Base-by-base conservation (phyloP, 495 filamentous ascomycete species). In the Xylaria flabelliformis region DNA sequence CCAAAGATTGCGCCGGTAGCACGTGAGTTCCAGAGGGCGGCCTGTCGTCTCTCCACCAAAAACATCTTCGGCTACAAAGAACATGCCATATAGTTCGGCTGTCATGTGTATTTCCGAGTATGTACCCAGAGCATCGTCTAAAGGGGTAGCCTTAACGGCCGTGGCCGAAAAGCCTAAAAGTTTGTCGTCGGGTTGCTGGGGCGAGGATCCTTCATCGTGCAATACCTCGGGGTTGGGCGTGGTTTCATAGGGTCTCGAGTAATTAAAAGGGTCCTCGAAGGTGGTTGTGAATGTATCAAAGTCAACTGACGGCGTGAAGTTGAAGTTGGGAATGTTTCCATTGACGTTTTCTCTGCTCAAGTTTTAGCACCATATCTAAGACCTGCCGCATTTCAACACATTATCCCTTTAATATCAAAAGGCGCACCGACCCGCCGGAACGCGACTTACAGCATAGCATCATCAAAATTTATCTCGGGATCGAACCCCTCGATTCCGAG, bases 11-110 rank as follows among this genome's bases (percentile, higher is more conserved):
- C 94, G 87, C 48, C 94, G 91, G 76, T 97, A 97, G 82, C 94
- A 97, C 0, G 94, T 97, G 75, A 97, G 80, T 82, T 97, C 94
- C 24, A 91, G 89, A 1, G 94, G 92, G 9, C 91, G 84, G 83
- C 83, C 80, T 17, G 73, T 80, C 62, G 80, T 78, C 68, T 83
- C 83, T 32, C 78, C 82, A 46, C 82, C 83, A 75, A 87, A 89
- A 8, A 89, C 87, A 67, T 87, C 86, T 75, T 97, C 94, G 63
- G 94, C 94, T 7, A 97, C 88, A 76, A 96, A 97, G 83, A 97
- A 97, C 93, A 97, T 97, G 83, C 94, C 94, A 77, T 96, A 93
- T 41, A 97, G 82, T 80, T 97, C 94, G 55, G 93, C 94, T 10
- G 91, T 88, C 78, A 97, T 89, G 42, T 87, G 86, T 29, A 94